Evolutionary conservation across 139 green algal species (phyloP).

Genomic region (Chlorella sp.): DNA sequence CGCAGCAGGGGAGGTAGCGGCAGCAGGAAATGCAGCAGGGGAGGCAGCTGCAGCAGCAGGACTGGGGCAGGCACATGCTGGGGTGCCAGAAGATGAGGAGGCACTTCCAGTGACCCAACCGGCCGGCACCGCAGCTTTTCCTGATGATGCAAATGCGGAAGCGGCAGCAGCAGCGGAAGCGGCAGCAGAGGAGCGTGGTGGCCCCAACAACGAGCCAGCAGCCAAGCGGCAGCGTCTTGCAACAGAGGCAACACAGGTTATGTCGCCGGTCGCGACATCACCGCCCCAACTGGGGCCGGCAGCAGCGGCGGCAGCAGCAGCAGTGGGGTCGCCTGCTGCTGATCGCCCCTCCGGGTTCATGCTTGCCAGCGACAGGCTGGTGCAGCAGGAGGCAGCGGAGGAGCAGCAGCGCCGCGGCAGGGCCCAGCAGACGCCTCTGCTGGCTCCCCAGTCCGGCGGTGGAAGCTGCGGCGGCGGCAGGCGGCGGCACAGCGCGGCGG

Average conservation of each 20-base stretch:
- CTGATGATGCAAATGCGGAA: not conserved
- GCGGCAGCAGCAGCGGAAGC: not conserved
- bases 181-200: not conserved
- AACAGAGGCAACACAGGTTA: not conserved
- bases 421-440: not conserved
- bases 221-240: not conserved
- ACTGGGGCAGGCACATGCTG: not conserved
- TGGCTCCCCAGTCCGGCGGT: not conserved
- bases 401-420: not conserved
- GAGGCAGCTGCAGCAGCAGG: not conserved
- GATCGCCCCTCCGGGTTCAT: slow-evolving; percentile 5
- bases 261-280: not conserved
- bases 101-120: not conserved
- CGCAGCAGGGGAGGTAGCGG: not conserved
- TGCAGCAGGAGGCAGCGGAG: not conserved
- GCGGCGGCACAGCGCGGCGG: not conserved
- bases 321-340: not conserved
- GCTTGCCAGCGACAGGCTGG: not conserved
- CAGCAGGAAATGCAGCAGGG: not conserved
- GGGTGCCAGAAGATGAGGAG: not conserved
- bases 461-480: not conserved
- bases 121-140: not conserved
- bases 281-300: not conserved
- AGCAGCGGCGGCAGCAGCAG: not conserved
- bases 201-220: not conserved